Percentiles rank a stretch among this genome's conserved stretches.
phyloP scores from a whole-genome alignment of 306 rosid species.

The Sechiopsis laciniata region DNA sequence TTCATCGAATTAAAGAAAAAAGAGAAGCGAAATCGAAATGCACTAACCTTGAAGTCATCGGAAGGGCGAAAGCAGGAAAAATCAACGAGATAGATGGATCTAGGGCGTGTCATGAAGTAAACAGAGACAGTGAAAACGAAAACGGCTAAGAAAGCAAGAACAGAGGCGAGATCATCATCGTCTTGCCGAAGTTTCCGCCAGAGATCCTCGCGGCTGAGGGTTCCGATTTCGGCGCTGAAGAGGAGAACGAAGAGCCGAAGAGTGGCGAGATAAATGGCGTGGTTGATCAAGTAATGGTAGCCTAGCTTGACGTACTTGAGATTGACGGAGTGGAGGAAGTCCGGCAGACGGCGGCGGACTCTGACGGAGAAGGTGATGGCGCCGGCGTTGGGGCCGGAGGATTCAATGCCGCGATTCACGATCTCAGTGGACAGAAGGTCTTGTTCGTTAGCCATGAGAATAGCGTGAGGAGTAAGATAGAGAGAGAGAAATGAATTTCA shows the following conservation, averaged over 20 bases:
- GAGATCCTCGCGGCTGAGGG: constrained; percentile 62
- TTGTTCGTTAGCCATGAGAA: constrained; percentile 58
- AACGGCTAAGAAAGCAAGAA: constrained; percentile 62
- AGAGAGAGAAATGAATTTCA: constrained; percentile 11
- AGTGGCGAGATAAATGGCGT: constrained; percentile 74
- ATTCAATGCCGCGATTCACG: constrained; percentile 78
- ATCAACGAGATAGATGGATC: constrained; percentile 76
- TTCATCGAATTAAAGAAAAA: too few species aligned
- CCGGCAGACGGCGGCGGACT: constrained; percentile 75
- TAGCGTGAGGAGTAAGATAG: too few species aligned
- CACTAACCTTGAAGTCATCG: constrained; percentile 63
- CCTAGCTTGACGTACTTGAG: constrained; percentile 93
- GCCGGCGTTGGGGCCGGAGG: constrained; percentile 88
- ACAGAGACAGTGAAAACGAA: constrained; percentile 82
- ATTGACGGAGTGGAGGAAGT: constrained; percentile 83
- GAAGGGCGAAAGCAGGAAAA: constrained; percentile 64
- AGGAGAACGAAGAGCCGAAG: constrained; percentile 67
- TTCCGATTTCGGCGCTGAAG: constrained; percentile 85
- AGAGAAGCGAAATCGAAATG: not conserved
- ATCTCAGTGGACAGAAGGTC: constrained; percentile 81
- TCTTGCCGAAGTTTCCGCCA: constrained; percentile 91
- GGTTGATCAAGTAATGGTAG: constrained; percentile 80
- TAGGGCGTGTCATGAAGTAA: constrained; percentile 84
- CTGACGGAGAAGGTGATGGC: constrained; percentile 76
- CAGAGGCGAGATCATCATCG: constrained; percentile 35